phyloP scores from a whole-genome alignment of 257 asterid species.

The Solanum pinnatisectum region DNA sequence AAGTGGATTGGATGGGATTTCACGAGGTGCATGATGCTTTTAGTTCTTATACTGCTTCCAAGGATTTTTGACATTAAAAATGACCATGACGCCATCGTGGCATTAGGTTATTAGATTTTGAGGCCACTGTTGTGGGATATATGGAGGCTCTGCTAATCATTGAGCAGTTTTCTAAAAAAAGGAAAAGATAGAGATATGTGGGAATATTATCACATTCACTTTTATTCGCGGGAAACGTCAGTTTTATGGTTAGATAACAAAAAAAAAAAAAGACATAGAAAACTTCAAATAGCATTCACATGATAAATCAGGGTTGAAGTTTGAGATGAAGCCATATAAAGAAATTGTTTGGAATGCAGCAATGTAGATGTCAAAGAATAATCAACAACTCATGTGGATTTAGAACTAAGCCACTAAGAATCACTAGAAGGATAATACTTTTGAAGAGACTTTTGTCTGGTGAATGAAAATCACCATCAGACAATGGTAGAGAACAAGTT shows the following conservation, averaged over 20 bases:
- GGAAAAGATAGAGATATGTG: background rate
- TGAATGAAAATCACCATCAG: no score
- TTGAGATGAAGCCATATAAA: background rate
- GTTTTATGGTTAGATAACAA: no score
- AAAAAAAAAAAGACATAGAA: no score
- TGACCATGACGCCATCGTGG: constrained; percentile 27
- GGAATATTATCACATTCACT: no score
- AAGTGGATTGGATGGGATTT: constrained; percentile 69
- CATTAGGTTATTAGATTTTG: constrained; percentile 41
- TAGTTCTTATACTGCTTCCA: constrained; percentile 18
- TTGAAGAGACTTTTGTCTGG: background rate
- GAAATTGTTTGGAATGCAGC: no score
- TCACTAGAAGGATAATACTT: background rate
- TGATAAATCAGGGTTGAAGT: no score
- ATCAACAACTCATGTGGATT: background rate
- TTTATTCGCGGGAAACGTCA: no score
- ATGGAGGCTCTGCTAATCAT: background rate
- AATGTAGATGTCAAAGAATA: background rate
- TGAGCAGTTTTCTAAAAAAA: background rate
- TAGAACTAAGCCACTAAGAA: no score
- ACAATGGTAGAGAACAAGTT: background rate
- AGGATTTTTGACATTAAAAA: constrained; percentile 29
- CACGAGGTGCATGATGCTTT: constrained; percentile 42
- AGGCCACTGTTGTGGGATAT: background rate
- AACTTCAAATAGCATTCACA: background rate